Base-by-base conservation (phyloP, 1,284 basidiomycete species). In the Schizophyllum amplum region DNA sequence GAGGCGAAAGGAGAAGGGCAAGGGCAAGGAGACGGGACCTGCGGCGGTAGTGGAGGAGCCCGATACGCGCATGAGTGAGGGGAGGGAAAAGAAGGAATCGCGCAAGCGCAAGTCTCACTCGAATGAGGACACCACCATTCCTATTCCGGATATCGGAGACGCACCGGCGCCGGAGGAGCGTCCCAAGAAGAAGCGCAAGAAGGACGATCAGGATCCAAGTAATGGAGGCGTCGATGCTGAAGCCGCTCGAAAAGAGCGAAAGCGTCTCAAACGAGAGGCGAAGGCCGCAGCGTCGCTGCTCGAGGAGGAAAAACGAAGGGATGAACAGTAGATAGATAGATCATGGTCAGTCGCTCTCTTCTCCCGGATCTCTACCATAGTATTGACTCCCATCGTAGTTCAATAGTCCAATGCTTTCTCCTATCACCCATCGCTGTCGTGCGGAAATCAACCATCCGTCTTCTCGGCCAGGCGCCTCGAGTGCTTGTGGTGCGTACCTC, bases 11-110 rank as follows among this genome's bases (percentile, higher is more conserved):
- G 46, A 54, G 15, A 60, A 59, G 46, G 53, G 54, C 55, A 59
- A 65, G 57, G 57, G 60, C 33, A 55, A 66, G 53, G 55, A 60
- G 51, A 62, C 60, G 33, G 57, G 60, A 24, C 51, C 50, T 21
- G 27, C 24, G 23, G 27, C 24, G 54, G 48, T n/a, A 22, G 53
- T 47, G 53, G 46, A 27, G 11, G 52, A 59, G n/a, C 15, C 15
- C 13, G 27, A n/a, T 5, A 4, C 48, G 57, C 22, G 15, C 49
- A 26, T 53, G 46, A 33, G 51, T 17, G 25, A 46, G 5, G 33
- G 21, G 42, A 50, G 42, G 17, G 42, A 24, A 33, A 25, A 53
- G 5, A 20, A 22, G 5, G 53, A 23, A n/a, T 52, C 46, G 23
- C 47, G 54, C 13, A 42, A 50, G 26, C 20, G 17, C 33, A 54